Base-by-base conservation (phyloP, 371 early-diverging fungal genomes). In the Syncephalis plumigaleata region DNA sequence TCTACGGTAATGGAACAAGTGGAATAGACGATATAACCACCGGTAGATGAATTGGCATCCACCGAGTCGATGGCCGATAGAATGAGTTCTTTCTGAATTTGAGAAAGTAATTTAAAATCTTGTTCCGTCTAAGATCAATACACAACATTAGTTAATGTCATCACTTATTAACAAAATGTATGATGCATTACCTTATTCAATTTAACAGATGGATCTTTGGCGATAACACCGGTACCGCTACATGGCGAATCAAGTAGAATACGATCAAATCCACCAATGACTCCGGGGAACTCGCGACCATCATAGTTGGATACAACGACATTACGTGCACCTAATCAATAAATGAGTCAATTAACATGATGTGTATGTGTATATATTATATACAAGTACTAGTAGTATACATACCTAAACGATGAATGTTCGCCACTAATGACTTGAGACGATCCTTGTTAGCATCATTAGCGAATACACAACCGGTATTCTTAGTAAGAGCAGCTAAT, bases 231-330 rank as follows among this genome's bases (percentile, higher is more conserved):
- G 3, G 99, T 99, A 49, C 99, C 99, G 46, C 83, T 81, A 69
- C 99, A 99, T 17, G 99, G 99, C 0, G 99, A 98, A 71, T 99
- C 99, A 17, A 99, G 68, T 25, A 99, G 73, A 0, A 99, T 91
- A 55, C 97, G 81, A 61, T 99, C 97, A 57, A 96, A 97, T 1
- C 91, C 93, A 52, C 95, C 97, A 59, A 91, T 83, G 23, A 89
- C 81, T 47, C 74, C 74, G 42, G 93, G 92, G 71, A 98, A 88
- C 65, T 90, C 84, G 42, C 90, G 78, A 50, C 94, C 99, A 63
- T 98, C 97, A 60, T 92, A 85, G 65, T 88, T 87, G 65, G 84
- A 93, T n/a, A 99, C 90, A 25, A 97, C 75, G 2, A 87, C 67
- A 64, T 99, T 99, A 47, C 76, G 79, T 9, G 95, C 84, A 22